phyloP scores from a whole-genome alignment of 2,329 filamentous ascomycete species.

The Trichoderma endophyticum region DNA sequence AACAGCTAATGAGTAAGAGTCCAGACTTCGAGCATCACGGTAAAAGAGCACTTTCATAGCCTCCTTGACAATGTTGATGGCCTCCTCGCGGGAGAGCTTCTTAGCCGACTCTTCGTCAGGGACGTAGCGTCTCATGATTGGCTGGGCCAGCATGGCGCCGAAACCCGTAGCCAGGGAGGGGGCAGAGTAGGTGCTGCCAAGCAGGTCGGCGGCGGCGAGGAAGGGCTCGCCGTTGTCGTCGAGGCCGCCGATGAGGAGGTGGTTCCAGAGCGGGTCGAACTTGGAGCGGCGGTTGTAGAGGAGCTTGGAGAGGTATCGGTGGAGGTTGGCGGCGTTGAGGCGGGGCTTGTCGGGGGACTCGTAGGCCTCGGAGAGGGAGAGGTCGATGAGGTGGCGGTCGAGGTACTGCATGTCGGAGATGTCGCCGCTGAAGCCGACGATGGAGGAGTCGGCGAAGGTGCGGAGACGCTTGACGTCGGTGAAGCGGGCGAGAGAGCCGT shows the following conservation, averaged over 20 bases:
- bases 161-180: conserved; percentile 92
- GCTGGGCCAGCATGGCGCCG: conserved; percentile 87
- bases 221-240: conserved; percentile 79
- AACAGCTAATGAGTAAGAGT: conserved; percentile 87
- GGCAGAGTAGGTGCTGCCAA: conserved; percentile 86
- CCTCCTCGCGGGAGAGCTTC: conserved; percentile 71
- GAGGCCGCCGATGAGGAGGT: conserved; percentile 84
- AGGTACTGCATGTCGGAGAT: conserved; percentile 99
- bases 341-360: conserved; percentile 41
- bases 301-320: conserved; percentile 94
- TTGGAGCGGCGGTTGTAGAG: conserved; percentile 93
- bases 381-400: conserved; percentile 78
- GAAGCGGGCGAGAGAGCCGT: conserved; percentile 95
- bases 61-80: conserved; percentile 77
- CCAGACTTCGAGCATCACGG: conserved; percentile 87
- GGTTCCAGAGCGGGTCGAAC: conserved; percentile 98
- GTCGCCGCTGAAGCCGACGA: conserved; percentile 94
- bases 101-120: conserved; percentile 78
- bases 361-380: conserved; percentile 89
- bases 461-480: conserved; percentile 94
- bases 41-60: conserved; percentile 99
- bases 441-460: conserved; percentile 75
- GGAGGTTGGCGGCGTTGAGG: conserved; percentile 88
- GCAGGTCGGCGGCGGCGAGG: conserved; percentile 84
- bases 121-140: conserved; percentile 78